Base-by-base conservation (phyloP, 495 filamentous ascomycete genomes). In the Neurospora sp. region DNA sequence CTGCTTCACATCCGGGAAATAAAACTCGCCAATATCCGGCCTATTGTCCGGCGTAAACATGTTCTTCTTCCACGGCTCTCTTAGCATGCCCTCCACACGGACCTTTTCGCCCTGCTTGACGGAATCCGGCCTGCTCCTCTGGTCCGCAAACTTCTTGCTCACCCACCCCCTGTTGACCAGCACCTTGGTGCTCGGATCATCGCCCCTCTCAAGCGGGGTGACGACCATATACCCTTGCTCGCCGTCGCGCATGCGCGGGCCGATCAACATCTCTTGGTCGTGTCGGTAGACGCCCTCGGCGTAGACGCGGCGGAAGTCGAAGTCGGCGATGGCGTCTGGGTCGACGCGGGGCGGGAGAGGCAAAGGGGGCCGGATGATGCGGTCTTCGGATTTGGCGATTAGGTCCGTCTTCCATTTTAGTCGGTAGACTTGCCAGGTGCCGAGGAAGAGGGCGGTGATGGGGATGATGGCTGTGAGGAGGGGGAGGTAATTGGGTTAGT, bases 341-440 rank as follows among this genome's bases (percentile, higher is more conserved):
- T 99, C 94, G 75, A 99, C 84, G 73, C 87, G 86, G 0, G 92
- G 90, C 1, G 96, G 96, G 2, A 99, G 83, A 0, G 96, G 96
- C 0, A 99, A 87, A 1, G 96, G 96, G n/a, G 89, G 85, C 31
- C 89, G 90, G 38, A 97, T 86, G 41, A 99, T 87, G 0, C 95
- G 92, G 83, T 98, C 94, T 83, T 97, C 94, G 83, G 90, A 92
- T 74, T 89, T 90, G 70, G 94, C 94, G 72, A 99, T 90, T 17
- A 98, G 84, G 45, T 94, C 91, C 9, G 94, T 94, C 80, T 99
- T 99, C 94, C 94, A 95, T 42, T 88, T 87, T 17, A 99, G 89
- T 3, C 96, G 93, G 77, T 96, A 87, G n/a, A 99, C 90, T 78
- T 99, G 96, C 96, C 96, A 99, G 53, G 91, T 92, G 45, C 96